Evolutionary conservation across 352 stramenopile genomes (phyloP).

Genomic region (Phytophthora ramorum): DNA sequence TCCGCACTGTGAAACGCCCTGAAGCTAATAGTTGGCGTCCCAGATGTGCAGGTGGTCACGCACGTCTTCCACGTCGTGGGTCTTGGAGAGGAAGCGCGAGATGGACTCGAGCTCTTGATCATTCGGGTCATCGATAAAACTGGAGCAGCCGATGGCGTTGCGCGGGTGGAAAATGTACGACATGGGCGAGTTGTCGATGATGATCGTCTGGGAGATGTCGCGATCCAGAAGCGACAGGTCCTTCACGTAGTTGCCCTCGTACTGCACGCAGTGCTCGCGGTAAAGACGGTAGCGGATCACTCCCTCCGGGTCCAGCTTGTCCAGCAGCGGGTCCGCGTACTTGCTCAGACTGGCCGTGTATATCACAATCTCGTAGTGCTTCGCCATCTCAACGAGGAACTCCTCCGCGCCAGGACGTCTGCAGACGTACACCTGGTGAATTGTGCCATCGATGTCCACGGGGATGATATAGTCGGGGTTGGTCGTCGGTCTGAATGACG

Average conservation of each 20-base stretch:
- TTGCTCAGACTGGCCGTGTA: conserved; percentile 98
- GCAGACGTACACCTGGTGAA: conserved; percentile 91
- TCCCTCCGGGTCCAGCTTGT: conserved; percentile 94
- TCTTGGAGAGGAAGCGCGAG: conserved; percentile 64
- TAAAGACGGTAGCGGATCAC: conserved; percentile 92
- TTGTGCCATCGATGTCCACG: conserved; percentile 94
- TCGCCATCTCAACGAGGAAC: conserved; percentile 96
- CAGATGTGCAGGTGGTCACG: conserved; percentile 76
- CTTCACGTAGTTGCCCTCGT: conserved; percentile 97
- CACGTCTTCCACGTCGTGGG: conserved; percentile 63
- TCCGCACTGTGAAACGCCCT: not conserved
- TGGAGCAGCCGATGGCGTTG: conserved; percentile 83
- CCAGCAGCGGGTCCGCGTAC: conserved; percentile 97
- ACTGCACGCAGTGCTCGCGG: conserved; percentile 96
- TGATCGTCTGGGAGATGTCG: conserved; percentile 95
- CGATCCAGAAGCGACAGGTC: conserved; percentile 96
- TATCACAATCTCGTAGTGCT: conserved; percentile 98
- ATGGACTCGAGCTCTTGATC: conserved; percentile 92
- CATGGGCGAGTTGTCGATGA: conserved; percentile 99
- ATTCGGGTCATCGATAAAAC: conserved; percentile 91
- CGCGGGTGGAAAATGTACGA: conserved; percentile 98
- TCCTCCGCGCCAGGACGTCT: conserved; percentile 95
- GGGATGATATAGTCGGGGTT: conserved; percentile 97
- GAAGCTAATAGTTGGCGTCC: conserved; percentile 65
- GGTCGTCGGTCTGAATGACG: conserved; percentile 93